Evolutionary conservation across 2,329 filamentous ascomycete genomes (phyloP).

Genomic region (Bipolaris zeicola): DNA sequence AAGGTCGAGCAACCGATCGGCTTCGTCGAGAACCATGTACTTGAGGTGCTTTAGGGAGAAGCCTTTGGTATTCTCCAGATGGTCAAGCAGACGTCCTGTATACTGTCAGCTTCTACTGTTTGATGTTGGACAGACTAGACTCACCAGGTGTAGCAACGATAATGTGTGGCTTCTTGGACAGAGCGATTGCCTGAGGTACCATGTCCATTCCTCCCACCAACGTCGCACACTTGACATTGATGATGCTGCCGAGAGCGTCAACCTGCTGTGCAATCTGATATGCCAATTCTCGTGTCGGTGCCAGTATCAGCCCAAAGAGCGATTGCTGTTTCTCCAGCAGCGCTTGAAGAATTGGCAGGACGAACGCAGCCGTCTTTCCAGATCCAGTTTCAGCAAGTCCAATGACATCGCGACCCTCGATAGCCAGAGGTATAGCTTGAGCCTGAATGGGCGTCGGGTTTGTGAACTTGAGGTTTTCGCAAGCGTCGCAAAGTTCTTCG

Average conservation of each 20-base stretch:
- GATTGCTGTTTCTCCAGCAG: slow-evolving; percentile 86
- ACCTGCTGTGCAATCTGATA: slow-evolving; percentile 89
- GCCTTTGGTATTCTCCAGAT: slow-evolving; percentile 95
- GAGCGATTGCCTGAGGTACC: slow-evolving; percentile 85
- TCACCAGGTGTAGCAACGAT: slow-evolving; percentile 81
- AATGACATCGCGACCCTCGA: slow-evolving; percentile 84
- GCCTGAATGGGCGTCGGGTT: slow-evolving; percentile 86
- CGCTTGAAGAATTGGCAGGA: slow-evolving; percentile 85
- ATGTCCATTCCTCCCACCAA: slow-evolving; percentile 96
- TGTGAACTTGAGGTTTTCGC: slow-evolving; percentile 80
- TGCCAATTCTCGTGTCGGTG: slow-evolving; percentile 91
- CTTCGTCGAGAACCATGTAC: slow-evolving; percentile 94
- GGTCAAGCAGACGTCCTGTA: slow-evolving; percentile 78
- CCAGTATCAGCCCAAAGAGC: slow-evolving; percentile 86
- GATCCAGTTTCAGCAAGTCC: slow-evolving; percentile 93
- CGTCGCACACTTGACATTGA: slow-evolving; percentile 83
- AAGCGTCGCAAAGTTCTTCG: slow-evolving; percentile 87
- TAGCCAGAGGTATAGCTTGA: slow-evolving; percentile 79
- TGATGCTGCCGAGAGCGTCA: slow-evolving; percentile 83
- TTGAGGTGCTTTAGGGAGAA: slow-evolving; percentile 83
- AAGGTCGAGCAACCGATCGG: slow-evolving; percentile 87
- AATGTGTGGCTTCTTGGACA: slow-evolving; percentile 95
- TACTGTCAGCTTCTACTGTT: not conserved
- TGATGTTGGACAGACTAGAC: not conserved
- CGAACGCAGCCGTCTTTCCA: slow-evolving; percentile 95